Evolutionary conservation across 495 filamentous ascomycete genomes (phyloP).

Genomic region (Corynascus novoguineensis): DNA sequence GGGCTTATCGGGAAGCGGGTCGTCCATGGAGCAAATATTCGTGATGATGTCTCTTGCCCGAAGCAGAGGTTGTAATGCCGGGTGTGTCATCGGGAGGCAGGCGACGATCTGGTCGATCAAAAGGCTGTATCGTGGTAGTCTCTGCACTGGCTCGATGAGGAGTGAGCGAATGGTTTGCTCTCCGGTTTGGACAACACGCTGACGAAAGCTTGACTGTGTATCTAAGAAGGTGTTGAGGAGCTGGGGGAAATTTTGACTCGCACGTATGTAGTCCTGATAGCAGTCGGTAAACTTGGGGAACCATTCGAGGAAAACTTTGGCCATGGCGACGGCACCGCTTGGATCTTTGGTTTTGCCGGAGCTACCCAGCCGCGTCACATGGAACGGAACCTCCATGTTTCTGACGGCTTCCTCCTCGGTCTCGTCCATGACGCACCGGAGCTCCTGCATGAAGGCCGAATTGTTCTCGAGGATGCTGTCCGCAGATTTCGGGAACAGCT

Average conservation of each 20-base stretch:
- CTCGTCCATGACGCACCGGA: conserved; percentile 70
- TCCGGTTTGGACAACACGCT: conserved; percentile 71
- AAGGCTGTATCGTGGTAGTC: conserved; percentile 88
- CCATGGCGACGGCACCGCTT: conserved; percentile 67
- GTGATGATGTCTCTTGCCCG: conserved; percentile 87
- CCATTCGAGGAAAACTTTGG: conserved; percentile 75
- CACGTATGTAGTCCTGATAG: conserved; percentile 85
- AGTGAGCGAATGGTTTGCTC: conserved; percentile 89
- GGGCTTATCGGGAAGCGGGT: conserved; percentile 57
- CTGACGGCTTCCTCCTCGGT: conserved; percentile 73
- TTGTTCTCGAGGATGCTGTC: conserved; percentile 75
- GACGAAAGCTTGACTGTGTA: conserved; percentile 73
- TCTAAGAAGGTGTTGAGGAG: conserved; percentile 68
- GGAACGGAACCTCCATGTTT: conserved; percentile 51
- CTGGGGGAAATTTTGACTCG: conserved; percentile 76
- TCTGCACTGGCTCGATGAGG: conserved; percentile 93
- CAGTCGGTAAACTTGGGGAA: conserved; percentile 84
- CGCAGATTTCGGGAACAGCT: conserved; percentile 74
- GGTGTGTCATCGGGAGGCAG: conserved; percentile 75
- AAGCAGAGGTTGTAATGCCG: conserved; percentile 70
- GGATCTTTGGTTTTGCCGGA: conserved; percentile 58
- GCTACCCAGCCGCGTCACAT: conserved; percentile 39
- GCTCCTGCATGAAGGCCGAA: conserved; percentile 64
- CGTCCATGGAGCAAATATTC: conserved; percentile 88
- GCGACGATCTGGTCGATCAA: conserved; percentile 92